Percentiles rank a stretch among this genome's conserved stretches.
Evolutionary conservation across 1,139 yeast species (phyloP).

Genomic region (Spencermartinsiella ligniputridi): DNA sequence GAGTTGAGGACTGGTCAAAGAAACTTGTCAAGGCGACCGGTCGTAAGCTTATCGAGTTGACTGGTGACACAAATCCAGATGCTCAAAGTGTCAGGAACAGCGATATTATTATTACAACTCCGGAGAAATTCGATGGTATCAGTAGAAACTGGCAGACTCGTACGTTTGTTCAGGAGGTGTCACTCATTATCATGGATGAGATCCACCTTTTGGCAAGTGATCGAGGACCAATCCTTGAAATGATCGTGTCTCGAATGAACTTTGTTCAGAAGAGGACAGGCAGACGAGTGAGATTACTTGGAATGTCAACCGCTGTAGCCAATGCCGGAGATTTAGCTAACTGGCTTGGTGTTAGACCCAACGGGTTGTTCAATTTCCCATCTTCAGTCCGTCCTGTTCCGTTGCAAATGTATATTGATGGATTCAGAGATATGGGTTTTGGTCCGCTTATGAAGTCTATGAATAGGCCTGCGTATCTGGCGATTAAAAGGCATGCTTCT

Average conservation of each 20-base stretch:
- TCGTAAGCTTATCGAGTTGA: conserved; percentile 75
- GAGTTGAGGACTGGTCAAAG: conserved; percentile 91
- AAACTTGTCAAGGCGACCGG: conserved; percentile 30
- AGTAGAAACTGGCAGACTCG: conserved; percentile 98
- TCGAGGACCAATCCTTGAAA: conserved; percentile 95
- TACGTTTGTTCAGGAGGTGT: conserved; percentile 84
- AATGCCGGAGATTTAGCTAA: conserved; percentile 98
- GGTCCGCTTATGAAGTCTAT: conserved; percentile 95
- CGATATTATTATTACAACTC: conserved; percentile 91
- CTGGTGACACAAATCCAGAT: conserved; percentile 96
- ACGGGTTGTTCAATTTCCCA: conserved; percentile 87
- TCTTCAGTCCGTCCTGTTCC: conserved; percentile 98
- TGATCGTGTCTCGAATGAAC: conserved; percentile 98
- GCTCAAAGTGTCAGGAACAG: conserved; percentile 82
- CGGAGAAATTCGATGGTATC: conserved; percentile 98
- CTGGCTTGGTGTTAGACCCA: conserved; percentile 77
- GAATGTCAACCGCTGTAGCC: conserved; percentile 97
- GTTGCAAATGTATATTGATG: conserved; percentile 94
- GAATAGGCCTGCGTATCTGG: conserved; percentile 97
- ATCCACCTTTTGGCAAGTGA: conserved; percentile 95
- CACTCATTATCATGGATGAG: conserved; percentile 95
- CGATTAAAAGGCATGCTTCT: conserved; percentile 94
- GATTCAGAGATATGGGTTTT: conserved; percentile 95
- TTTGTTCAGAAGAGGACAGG: conserved; percentile 75
- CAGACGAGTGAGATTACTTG: conserved; percentile 73